A percentile compares a stretch with the other conserved stretches of the same genome.
These are phyloP conservation scores for Chalciporus chontae DNA, from an alignment of 768 basidiomycete genomes.

Conservation along the genomic window DNA sequence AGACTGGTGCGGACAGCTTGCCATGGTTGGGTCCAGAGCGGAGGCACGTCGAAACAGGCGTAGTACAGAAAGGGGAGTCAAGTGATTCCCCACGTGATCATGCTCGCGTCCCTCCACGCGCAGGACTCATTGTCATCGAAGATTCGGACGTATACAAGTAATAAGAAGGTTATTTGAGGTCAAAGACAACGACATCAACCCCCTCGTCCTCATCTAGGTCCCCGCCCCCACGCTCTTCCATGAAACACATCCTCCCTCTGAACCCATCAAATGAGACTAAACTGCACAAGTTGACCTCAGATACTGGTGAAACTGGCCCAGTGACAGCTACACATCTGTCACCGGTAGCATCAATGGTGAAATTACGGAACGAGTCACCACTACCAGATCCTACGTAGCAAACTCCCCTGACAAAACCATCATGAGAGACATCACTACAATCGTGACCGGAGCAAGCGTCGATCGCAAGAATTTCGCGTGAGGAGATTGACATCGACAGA, in stretches of 20 bases:
- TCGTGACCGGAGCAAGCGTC: too few species aligned
- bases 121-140: too few species aligned
- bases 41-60: background rate
- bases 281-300: background rate
- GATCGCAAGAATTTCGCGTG: too few species aligned
- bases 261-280: background rate
- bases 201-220: background rate
- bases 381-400: too few species aligned
- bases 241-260: background rate
- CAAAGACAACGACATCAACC: background rate
- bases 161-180: background rate
- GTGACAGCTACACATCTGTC: background rate
- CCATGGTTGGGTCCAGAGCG: slow-evolving; percentile 16
- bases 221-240: background rate
- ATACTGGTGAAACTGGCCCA: background rate
- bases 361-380: background rate
- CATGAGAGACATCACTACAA: too few species aligned
- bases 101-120: background rate
- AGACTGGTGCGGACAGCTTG: slow-evolving; percentile 50
- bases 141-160: background rate
- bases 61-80: slow-evolving; percentile 5
- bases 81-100: slow-evolving; percentile 3
- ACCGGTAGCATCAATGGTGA: background rate
- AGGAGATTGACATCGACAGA: background rate
- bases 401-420: too few species aligned